phyloP scores from a whole-genome alignment of 2,329 filamentous ascomycete species.

The Talaromyces sp. region DNA sequence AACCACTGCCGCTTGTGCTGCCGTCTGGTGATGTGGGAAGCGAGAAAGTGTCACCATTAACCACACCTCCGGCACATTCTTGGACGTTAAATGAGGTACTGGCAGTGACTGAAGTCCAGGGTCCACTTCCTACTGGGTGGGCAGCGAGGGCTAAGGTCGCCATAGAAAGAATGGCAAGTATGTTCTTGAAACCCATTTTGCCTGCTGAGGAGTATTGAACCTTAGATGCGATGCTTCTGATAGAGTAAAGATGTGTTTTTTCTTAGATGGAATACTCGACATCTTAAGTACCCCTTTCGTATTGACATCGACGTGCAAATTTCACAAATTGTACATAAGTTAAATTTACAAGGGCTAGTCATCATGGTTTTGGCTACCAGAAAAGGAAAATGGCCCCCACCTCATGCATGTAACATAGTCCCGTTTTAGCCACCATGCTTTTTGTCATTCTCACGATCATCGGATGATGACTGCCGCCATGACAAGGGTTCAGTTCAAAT shows the following conservation, averaged over 20 bases:
- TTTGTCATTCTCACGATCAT: not conserved
- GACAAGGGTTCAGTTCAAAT: not conserved
- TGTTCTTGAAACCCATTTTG: slow-evolving; percentile 12
- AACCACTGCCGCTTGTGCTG: slow-evolving; percentile 14
- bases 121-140: slow-evolving; percentile 5
- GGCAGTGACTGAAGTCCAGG: slow-evolving; percentile 10
- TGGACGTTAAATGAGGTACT: slow-evolving; percentile 1
- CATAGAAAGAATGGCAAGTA: slow-evolving; percentile 6
- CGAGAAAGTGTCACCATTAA: slow-evolving; percentile 5
- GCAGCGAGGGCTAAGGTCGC: slow-evolving; percentile 12
- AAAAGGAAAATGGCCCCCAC: slow-evolving; percentile 2
- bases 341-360: not conserved
- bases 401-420: not conserved
- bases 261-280: not conserved
- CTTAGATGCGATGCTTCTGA: not conserved
- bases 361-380: not conserved
- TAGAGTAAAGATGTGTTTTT: not conserved
- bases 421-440: not conserved
- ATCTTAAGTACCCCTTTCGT: not conserved
- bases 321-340: not conserved
- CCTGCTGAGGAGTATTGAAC: not conserved
- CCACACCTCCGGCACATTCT: slow-evolving; percentile 10
- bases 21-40: slow-evolving; percentile 11
- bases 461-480: not conserved
- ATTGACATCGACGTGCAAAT: not conserved